Evolutionary conservation across 345 rosid genomes (phyloP).

Genomic region (Eucalyptus cloeziana): DNA sequence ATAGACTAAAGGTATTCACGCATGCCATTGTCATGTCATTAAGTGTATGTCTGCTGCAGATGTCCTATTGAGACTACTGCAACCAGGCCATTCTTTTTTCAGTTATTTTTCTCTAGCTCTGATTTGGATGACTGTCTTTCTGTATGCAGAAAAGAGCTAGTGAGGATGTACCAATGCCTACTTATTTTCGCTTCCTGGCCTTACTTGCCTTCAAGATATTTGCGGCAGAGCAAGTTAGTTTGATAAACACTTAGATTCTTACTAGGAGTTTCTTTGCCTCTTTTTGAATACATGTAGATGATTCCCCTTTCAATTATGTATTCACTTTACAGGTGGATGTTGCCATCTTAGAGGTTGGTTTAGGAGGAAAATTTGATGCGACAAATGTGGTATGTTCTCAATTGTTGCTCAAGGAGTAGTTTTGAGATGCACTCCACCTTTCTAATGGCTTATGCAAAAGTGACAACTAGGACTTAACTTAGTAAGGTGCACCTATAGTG

Average conservation of each 20-base stretch:
- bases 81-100: not conserved
- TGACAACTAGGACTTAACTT: not conserved
- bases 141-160: conserved; percentile 49
- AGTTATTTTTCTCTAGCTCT: not conserved
- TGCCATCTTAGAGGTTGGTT: conserved; percentile 87
- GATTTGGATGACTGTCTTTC: not conserved
- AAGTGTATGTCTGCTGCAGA: not conserved
- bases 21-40: not conserved
- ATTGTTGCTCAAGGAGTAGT: not conserved
- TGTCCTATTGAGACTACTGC: not conserved
- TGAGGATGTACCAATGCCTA: conserved; percentile 84
- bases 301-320: not conserved
- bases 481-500: not conserved
- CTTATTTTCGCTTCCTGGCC: conserved; percentile 79
- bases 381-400: conserved; percentile 71
- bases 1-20: conserved; percentile 59
- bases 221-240: conserved; percentile 67
- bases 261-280: not conserved
- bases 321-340: conserved; percentile 61
- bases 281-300: not conserved
- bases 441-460: not conserved
- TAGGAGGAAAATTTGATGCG: conserved; percentile 87
- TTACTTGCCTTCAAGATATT: conserved; percentile 92
- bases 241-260: not conserved
- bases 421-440: not conserved